Conservation (phyloP, 805 yeast species). For the Tetrapisispora phaffii region DNA sequence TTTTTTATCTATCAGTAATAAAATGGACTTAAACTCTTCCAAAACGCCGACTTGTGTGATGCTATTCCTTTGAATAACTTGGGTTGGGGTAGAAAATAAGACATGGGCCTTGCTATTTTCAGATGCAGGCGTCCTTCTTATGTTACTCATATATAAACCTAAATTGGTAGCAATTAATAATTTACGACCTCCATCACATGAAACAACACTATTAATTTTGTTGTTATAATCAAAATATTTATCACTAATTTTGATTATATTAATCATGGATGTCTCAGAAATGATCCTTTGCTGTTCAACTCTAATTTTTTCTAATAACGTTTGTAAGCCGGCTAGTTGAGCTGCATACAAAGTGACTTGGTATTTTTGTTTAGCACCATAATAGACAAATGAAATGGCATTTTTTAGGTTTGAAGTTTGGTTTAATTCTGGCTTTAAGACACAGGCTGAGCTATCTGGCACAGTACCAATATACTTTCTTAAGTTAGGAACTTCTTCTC, state of each 20-base stretch:
- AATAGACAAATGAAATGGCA: constrained; percentile 28
- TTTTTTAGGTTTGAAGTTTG: constrained; percentile 20
- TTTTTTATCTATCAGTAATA: constrained; percentile 74
- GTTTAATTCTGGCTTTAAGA: constrained; percentile 19
- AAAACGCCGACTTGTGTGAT: constrained; percentile 85
- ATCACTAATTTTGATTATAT: constrained; percentile 64
- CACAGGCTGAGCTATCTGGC: constrained; percentile 27
- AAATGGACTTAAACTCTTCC: constrained; percentile 78
- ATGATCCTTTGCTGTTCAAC: constrained; percentile 69
- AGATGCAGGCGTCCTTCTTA: constrained; percentile 32
- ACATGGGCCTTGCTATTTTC: constrained; percentile 39
- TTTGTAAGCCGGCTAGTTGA: constrained; percentile 53
- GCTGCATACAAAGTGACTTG: constrained; percentile 36
- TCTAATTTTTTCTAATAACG: constrained; percentile 68
- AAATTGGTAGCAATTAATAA: constrained; percentile 83
- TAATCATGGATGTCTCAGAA: constrained; percentile 67
- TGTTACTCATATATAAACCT: constrained; percentile 78
- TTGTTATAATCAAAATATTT: constrained; percentile 64
- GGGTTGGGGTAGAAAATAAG: constrained; percentile 60
- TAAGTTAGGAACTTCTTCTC: constrained; percentile 67
- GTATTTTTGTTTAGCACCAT: constrained; percentile 32
- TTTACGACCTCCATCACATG: constrained; percentile 90
- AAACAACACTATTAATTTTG: constrained; percentile 82
- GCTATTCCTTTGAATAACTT: constrained; percentile 62
- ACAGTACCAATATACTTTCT: constrained; percentile 31